phyloP scores from a whole-genome alignment of 139 green algal genomes.

The Coelastrella sp. region DNA sequence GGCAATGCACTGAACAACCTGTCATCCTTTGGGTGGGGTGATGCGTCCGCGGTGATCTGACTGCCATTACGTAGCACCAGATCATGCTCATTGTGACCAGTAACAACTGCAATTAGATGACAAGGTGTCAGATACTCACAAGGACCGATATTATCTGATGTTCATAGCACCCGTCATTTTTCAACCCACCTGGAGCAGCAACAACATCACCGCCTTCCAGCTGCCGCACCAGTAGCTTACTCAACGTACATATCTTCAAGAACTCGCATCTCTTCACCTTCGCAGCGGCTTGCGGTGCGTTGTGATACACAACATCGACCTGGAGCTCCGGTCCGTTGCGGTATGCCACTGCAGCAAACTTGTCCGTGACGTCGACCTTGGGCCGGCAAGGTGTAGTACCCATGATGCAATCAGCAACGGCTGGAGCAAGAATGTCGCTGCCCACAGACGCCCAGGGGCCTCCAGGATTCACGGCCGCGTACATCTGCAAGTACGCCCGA shows the following conservation, averaged over 20 bases:
- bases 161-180: neutral
- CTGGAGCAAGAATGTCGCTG: neutral
- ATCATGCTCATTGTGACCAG: too few species aligned
- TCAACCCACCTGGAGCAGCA: neutral
- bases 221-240: neutral
- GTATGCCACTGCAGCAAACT: constrained; percentile 15
- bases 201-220: neutral
- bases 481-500: constrained; percentile 8
- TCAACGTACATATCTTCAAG: constrained; percentile 9
- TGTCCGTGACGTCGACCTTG: constrained; percentile 2
- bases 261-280: neutral
- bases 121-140: neutral
- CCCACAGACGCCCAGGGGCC: constrained; percentile 6
- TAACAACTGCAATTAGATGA: too few species aligned
- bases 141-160: neutral
- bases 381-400: neutral
- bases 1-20: too few species aligned
- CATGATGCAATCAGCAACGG: constrained; percentile 16
- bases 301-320: constrained; percentile 10
- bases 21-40: too few species aligned
- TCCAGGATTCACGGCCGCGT: neutral
- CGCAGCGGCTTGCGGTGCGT: neutral
- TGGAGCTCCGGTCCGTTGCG: neutral
- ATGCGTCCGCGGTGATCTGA: too few species aligned
- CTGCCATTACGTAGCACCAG: too few species aligned